Conservation (phyloP, 2,329 filamentous ascomycete species). For the Colletotrichum sp. region DNA sequence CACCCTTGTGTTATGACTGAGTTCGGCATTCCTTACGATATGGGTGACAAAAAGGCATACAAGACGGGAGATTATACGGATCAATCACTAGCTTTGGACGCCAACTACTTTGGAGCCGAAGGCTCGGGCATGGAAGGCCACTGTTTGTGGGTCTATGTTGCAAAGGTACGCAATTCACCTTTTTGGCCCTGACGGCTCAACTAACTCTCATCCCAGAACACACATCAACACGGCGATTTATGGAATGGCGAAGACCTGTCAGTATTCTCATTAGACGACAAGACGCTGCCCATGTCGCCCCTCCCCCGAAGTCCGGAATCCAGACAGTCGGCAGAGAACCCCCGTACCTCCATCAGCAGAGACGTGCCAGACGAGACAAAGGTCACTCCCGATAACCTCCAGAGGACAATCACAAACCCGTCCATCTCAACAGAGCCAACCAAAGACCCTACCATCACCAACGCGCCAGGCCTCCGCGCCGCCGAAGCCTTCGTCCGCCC, state of each 20-base stretch:
- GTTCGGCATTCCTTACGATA: conserved; percentile 97
- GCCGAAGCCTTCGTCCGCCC: conserved; percentile 94
- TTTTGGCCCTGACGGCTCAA: neutral
- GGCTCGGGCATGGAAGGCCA: conserved; percentile 84
- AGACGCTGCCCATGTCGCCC: conserved; percentile 58
- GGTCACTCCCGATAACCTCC: conserved; percentile 79
- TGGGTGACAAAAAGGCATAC: conserved; percentile 97
- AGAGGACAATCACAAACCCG: conserved; percentile 71
- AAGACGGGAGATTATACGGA: conserved; percentile 94
- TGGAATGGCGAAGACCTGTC: conserved; percentile 99
- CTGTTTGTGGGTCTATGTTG: conserved; percentile 87
- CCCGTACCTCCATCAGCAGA: conserved; percentile 27
- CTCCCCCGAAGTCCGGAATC: conserved; percentile 46
- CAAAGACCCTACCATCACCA: conserved; percentile 62
- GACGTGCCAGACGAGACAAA: conserved; percentile 57
- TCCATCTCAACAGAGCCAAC: conserved; percentile 66
- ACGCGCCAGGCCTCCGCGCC: conserved; percentile 78
- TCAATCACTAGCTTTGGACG: conserved; percentile 91
- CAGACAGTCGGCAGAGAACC: conserved; percentile 27
- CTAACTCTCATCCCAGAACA: conserved; percentile 61
- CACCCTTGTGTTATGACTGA: conserved; percentile 92
- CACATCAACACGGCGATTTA: conserved; percentile 86
- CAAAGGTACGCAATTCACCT: conserved; percentile 55
- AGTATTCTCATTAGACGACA: conserved; percentile 86
- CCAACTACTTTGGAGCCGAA: conserved; percentile 93